Evolutionary conservation across 2,329 filamentous ascomycete genomes (phyloP), one percentile per base, ranked within the genome.

Genomic region (Alternaria sp.): DNA sequence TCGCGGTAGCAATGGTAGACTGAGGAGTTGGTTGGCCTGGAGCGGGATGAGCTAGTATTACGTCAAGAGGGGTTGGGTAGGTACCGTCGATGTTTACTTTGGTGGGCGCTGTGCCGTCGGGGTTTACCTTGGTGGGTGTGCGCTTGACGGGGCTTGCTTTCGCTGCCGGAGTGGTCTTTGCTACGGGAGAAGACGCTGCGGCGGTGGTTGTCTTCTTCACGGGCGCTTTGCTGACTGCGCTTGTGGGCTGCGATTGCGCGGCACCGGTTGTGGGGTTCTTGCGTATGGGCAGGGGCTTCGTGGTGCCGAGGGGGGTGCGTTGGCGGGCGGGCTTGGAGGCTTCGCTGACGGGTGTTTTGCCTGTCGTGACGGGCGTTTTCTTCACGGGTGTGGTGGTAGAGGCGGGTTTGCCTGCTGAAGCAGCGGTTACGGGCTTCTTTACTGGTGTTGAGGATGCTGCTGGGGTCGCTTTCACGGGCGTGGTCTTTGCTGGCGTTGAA

Each of bases 141-240:
- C 71, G 77, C 57, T 76, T 77, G 45, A 71, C 60, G 4, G 76
- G 69, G 1, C 68, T 65, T 21, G 70, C 59, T 61, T 74, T 71
- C 19, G 57, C 52, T 3, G 65, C 47, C 10, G 70, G 57, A 21
- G 68, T 67, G 13, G 63, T 32, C 55, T 58, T 62, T 19, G 59
- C 55, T 15, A 54, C 46, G 10, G 55, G 46, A 4, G 63, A 50
- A 5, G 65, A 58, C 9, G 45, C 44, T 19, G 66, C 61, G 10
- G 59, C 64, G 43, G 65, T 59, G 1, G 64, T 58, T 2, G 69
- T 43, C 21, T 71, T 73, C 7, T 61, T 74, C 5, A 68, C 45
- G 3, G 64, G 60, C n/a, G 62, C 51, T n/a, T 69, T 71, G 32
- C 69, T 69, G 56, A 66, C 58, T 9, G 64, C 51, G 21, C 63